Conservation (phyloP, 1,284 basidiomycete genomes). For the Anthracocystis walkeri region DNA sequence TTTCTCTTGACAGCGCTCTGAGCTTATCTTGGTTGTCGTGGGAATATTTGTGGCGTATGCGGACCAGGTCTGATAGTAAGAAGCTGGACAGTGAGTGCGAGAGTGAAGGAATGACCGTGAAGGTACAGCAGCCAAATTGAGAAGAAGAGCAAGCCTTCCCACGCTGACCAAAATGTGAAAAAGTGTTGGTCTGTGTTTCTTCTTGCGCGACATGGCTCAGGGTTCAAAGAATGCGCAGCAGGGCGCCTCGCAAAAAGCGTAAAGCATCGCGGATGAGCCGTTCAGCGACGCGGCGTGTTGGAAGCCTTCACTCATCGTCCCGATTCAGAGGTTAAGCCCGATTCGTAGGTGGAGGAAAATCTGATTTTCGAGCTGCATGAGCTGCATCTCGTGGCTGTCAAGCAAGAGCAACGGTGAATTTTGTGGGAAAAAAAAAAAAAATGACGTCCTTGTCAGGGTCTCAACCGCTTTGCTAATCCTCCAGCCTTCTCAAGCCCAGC, state of each 20-base stretch:
- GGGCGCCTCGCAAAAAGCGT: not conserved
- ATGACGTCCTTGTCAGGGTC: conserved; percentile 2
- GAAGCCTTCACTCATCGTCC: too few relatives aligned
- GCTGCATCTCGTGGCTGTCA: conserved; percentile 1
- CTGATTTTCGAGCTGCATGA: too few relatives aligned
- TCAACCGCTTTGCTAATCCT: conserved; percentile 4
- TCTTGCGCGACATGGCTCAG: not conserved
- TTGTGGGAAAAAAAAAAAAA: not conserved
- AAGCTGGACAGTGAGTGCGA: too few relatives aligned
- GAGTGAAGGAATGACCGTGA: not conserved
- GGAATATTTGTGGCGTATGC: too few relatives aligned
- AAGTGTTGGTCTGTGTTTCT: conserved; percentile 1
- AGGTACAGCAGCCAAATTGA: not conserved
- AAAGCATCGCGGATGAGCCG: not conserved
- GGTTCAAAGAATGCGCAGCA: not conserved
- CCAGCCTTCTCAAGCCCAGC: not conserved
- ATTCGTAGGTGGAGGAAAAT: not conserved
- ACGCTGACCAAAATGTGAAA: not conserved
- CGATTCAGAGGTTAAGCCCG: not conserved
- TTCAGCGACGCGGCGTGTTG: not conserved
- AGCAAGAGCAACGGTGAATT: not conserved
- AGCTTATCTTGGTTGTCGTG: too few relatives aligned
- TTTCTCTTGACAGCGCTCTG: too few relatives aligned
- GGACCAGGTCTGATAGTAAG: too few relatives aligned
- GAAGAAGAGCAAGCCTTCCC: not conserved